A percentile compares a stretch with the other conserved stretches of the same genome.
Conservation (phyloP, 192 early-diverging fungal genomes). For the Coemansia sp. region DNA sequence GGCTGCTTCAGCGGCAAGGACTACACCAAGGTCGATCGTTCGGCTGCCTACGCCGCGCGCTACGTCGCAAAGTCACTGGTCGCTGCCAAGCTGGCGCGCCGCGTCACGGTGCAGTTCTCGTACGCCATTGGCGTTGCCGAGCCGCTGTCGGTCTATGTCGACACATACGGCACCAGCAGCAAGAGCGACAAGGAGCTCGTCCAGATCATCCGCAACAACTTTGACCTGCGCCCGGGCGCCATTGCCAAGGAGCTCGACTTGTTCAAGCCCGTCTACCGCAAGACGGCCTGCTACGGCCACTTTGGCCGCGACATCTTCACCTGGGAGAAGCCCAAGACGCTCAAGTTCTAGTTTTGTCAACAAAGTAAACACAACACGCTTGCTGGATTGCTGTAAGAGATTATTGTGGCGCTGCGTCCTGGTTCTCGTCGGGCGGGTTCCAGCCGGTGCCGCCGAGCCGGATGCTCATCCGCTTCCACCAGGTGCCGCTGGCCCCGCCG, state of each 20-base stretch:
- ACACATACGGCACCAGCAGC: conserved; percentile 92
- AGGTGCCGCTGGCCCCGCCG: conserved; percentile 14
- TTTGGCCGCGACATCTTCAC: conserved; percentile 89
- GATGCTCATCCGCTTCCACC: conserved; percentile 49
- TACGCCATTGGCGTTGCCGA: conserved; percentile 98
- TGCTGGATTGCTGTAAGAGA: background rate
- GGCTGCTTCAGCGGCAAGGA: conserved; percentile 99
- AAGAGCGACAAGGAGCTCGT: conserved; percentile 89
- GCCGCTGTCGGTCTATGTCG: conserved; percentile 92
- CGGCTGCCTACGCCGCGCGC: conserved; percentile 94
- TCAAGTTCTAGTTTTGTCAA: conserved; percentile 51
- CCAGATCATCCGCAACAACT: conserved; percentile 94
- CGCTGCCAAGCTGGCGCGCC: conserved; percentile 85
- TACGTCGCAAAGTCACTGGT: conserved; percentile 99
- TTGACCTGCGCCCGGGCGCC: conserved; percentile 96
- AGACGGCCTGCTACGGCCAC: conserved; percentile 95
- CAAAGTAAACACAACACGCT: background rate
- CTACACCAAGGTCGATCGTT: conserved; percentile 99
- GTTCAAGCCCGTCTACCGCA: conserved; percentile 95
- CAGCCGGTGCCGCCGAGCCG: conserved; percentile 14
- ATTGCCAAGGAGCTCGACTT: conserved; percentile 98
- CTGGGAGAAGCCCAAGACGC: conserved; percentile 88
- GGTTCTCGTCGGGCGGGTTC: conserved; percentile 13
- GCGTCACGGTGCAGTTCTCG: conserved; percentile 90
- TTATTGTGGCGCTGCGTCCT: background rate